Evolutionary conservation across 2,329 filamentous ascomycete genomes (phyloP).

Genomic region (Stachybotrys chlorohalonatus): DNA sequence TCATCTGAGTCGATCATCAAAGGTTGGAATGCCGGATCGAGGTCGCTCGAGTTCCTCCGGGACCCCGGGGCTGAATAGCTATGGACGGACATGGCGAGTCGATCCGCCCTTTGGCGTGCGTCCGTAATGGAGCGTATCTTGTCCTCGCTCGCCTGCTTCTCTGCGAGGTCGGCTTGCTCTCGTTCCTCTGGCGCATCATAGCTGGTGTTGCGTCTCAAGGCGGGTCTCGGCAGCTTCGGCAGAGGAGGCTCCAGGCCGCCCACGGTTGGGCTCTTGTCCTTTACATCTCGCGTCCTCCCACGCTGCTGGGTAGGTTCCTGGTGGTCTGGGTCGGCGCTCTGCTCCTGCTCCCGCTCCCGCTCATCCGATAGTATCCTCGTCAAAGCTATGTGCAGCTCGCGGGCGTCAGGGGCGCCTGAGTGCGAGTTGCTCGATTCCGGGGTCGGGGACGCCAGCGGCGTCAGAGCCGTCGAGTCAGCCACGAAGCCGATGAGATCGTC

Average conservation of each 20-base stretch:
- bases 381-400: constrained; percentile 26
- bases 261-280: background rate
- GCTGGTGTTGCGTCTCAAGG: constrained; percentile 32
- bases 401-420: constrained; percentile 26
- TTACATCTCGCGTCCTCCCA: background rate
- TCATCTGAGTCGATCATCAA: constrained; percentile 21
- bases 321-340: constrained; percentile 1
- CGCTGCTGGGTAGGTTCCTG: constrained; percentile 5
- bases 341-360: constrained; percentile 8
- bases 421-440: constrained; percentile 14
- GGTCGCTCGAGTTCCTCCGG: constrained; percentile 23
- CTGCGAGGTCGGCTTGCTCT: constrained; percentile 29
- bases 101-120: constrained; percentile 28
- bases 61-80: constrained; percentile 27
- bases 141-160: constrained; percentile 24
- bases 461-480: constrained; percentile 11
- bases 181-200: constrained; percentile 30
- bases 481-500: constrained; percentile 4
- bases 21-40: constrained; percentile 21
- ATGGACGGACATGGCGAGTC: constrained; percentile 28
- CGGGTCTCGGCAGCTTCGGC: constrained; percentile 23
- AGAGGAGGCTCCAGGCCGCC: background rate
- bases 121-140: constrained; percentile 30
- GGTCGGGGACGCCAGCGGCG: constrained; percentile 16
- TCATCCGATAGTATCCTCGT: constrained; percentile 27